Evolutionary conservation across 164 flowering plant species (phyloP), one percentile per base, ranked within the genome.

Genomic region (Vitis rupestris): DNA sequence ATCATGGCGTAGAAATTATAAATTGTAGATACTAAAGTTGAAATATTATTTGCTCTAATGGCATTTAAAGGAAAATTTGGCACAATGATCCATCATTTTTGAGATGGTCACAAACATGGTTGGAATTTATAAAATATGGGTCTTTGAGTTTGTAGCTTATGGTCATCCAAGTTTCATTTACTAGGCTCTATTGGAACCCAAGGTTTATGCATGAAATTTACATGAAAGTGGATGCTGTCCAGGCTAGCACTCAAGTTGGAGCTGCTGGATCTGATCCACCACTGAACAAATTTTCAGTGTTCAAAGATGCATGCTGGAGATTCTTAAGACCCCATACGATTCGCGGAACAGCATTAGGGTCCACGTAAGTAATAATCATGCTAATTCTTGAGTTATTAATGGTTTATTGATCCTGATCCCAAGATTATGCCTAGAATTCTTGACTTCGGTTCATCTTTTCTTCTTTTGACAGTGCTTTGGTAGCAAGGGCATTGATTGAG

Each of bases 291-390:
- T 47, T 89, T 72, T 83, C 83, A 50, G 80, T 75, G 37, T 90
- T 90, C 74, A 86, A 74, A 74, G 92, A 93, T 83, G 97, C 98
- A 65, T 80, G 82, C 52, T 95, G 99, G 98, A 89, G 97, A 82
- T 95, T 95, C 69, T 74, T 93, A 48, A 87, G 99, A 82, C 99
- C 99, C 53, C 99, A 95, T 74, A 95, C 99, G 0, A 90, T 95
- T 54, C 97, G 99, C 49, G 99, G 99, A 71, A 95, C 99, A 62
- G 81, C 92, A 48, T 71, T 95, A 57, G 99, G 98, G 48, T 95
- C 98, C 29, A 14, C 69, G 98, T 93, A 77, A 83, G 92, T 73
- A 30, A 19, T 69, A 12, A 15, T 29, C n/a, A 44, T 53, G 3
- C 14, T 29, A 2, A 10, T 29, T 10, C 63, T 3, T 29, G 10